Evolutionary conservation across 495 filamentous ascomycete genomes (phyloP).

Genomic region (Neurospora sp.): DNA sequence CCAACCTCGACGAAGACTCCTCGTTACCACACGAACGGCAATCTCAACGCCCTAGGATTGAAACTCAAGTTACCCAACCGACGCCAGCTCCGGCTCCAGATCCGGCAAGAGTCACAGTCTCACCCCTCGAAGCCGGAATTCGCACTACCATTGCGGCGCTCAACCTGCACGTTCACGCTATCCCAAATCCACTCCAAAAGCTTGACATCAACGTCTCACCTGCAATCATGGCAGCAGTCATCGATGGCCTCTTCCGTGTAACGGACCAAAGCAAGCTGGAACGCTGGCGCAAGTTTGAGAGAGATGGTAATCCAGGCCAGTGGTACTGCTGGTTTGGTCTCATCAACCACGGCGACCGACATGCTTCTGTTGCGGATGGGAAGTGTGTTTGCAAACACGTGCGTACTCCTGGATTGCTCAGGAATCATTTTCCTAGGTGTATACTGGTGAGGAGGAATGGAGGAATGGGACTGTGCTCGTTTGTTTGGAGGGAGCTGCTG

Average conservation of each 20-base stretch:
- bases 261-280: not conserved
- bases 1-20: no score
- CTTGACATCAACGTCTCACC: not conserved
- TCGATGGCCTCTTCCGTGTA: not conserved
- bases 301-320: not conserved
- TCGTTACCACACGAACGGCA: no score
- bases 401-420: not conserved
- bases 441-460: not conserved
- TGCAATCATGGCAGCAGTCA: not conserved
- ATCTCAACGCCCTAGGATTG: no score
- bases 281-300: not conserved
- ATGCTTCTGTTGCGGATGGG: not conserved
- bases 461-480: not conserved
- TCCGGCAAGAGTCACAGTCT: no score
- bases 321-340: not conserved
- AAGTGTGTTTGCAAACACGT: not conserved
- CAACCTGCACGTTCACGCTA: no score
- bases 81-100: no score
- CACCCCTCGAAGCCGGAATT: no score
- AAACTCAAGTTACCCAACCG: no score
- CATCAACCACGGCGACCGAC: not conserved
- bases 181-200: no score
- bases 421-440: not conserved
- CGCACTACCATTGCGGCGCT: no score
- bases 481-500: not conserved